Base-by-base conservation (phyloP, 345 rosid species). In the Psidium friedrichsthalianum region DNA sequence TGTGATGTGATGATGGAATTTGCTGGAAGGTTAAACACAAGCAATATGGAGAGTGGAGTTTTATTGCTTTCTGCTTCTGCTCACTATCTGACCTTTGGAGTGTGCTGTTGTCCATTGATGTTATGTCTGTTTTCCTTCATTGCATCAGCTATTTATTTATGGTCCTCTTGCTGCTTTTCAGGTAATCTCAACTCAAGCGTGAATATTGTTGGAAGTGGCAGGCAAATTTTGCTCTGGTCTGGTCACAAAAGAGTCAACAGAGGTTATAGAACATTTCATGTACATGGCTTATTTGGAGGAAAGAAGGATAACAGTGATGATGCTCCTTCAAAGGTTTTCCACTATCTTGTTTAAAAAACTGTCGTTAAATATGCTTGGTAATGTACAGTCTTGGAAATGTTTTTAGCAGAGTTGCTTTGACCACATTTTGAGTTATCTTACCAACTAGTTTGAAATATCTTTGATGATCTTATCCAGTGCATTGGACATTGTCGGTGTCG, bases 231-330 rank as follows among this genome's bases (percentile, higher is more conserved):
- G n/a, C n/a, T n/a, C n/a, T n/a, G n/a, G n/a, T n/a, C n/a, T n/a
- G n/a, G 76, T 84, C 86, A 61, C 29, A 89, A 84, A 88, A 90
- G 87, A 61, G 56, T 86, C 82, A 86, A 86, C 82, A 85, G 16
- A 8, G 11, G 54, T 55, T 83, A 83, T 69, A 86, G 90, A 87
- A 84, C 92, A 85, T 87, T 94, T 61, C 91, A 90, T 56, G 92
- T 95, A 49, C 82, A 89, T 90, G 94, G 92, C 83, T 86, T 94
- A 20, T 96, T 96, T 86, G 99, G 99, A 86, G 98, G 97, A 42
- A 94, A 94, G 56, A 95, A 93, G 89, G 95, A 96, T 76, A 90
- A 90, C 59, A 32, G 58, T 83, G 95, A 91, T 56, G 99, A 93
- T 83, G 91, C 91, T 2, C 92, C 94, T 85, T 90, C 96, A 59